Percentiles rank a stretch among this genome's conserved stretches.
phyloP scores from a whole-genome alignment of 106 monocot genomes.

The Dioscorea zingiberensis region DNA sequence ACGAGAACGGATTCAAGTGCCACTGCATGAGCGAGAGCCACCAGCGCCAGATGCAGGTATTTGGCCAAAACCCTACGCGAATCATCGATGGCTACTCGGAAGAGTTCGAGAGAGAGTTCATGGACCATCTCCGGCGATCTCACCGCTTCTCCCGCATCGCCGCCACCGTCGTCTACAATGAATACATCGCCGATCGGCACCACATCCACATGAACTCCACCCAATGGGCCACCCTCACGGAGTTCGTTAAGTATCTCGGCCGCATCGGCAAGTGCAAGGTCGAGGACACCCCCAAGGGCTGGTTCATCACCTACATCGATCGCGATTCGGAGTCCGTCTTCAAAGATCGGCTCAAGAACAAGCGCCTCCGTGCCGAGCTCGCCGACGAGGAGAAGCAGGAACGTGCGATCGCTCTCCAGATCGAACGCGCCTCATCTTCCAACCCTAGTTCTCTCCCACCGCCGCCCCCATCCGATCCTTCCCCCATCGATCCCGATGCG shows the following conservation, averaged over 20 bases:
- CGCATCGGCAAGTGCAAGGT: constrained; percentile 83
- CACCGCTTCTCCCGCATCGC: constrained; percentile 89
- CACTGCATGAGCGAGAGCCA: constrained; percentile 95
- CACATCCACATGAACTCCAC: constrained; percentile 99
- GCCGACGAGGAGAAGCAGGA: constrained; percentile 90
- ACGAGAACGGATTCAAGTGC: constrained; percentile 99
- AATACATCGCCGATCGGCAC: constrained; percentile 84
- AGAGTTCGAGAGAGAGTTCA: constrained; percentile 70
- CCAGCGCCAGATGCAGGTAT: constrained; percentile 99
- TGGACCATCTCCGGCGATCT: constrained; percentile 72
- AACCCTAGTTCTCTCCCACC: neutral
- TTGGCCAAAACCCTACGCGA: constrained; percentile 80
- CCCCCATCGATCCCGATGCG: neutral
- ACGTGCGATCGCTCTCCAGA: constrained; percentile 59
- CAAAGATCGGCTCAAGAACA: constrained; percentile 73
- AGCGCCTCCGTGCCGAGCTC: constrained; percentile 60
- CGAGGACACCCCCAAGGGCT: constrained; percentile 94
- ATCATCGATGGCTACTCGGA: constrained; percentile 77
- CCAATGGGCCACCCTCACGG: constrained; percentile 89
- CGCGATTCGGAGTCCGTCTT: constrained; percentile 77
- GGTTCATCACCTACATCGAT: constrained; percentile 97
- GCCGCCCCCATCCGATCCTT: neutral
- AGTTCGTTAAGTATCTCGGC: constrained; percentile 90
- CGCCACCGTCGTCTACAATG: constrained; percentile 96
- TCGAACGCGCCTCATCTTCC: constrained; percentile 47